A percentile compares a stretch with the other conserved stretches of the same genome.
These are phyloP conservation scores for Simplicillium sp. DNA, from an alignment of 2,329 filamentous ascomycete genomes.

Conservation along the genomic window DNA sequence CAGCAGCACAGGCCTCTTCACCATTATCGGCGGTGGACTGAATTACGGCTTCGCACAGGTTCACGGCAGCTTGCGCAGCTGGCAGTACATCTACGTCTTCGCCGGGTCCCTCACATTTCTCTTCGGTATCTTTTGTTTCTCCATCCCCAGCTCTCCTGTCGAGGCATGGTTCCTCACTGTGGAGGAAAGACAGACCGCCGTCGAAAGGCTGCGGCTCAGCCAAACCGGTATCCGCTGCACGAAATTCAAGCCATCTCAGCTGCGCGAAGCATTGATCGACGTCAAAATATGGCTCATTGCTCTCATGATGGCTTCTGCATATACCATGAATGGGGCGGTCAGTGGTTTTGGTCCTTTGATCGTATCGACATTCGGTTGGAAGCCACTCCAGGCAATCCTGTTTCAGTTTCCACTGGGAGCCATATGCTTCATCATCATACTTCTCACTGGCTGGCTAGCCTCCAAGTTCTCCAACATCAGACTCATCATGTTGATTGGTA, in stretches of 20 bases:
- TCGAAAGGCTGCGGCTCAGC: slow-evolving; percentile 51
- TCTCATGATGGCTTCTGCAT: slow-evolving; percentile 61
- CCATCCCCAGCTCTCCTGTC: slow-evolving; percentile 55
- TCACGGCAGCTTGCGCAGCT: slow-evolving; percentile 41
- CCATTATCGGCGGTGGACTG: slow-evolving; percentile 51
- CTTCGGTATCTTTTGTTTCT: slow-evolving; percentile 56
- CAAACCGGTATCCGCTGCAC: slow-evolving; percentile 56
- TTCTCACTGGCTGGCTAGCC: slow-evolving; percentile 56
- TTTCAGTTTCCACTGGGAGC: slow-evolving; percentile 67
- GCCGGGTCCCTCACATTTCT: slow-evolving; percentile 54
- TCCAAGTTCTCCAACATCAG: slow-evolving; percentile 52
- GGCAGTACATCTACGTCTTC: slow-evolving; percentile 65
- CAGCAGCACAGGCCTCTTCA: slow-evolving; percentile 47
- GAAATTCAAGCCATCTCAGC: slow-evolving; percentile 48
- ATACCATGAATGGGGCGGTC: slow-evolving; percentile 64
- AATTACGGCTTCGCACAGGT: slow-evolving; percentile 64
- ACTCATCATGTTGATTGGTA: slow-evolving; percentile 53
- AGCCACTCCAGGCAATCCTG: slow-evolving; percentile 54
- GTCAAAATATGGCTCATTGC: slow-evolving; percentile 54
- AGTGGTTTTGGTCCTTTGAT: slow-evolving; percentile 64
- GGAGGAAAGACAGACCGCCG: slow-evolving; percentile 53
- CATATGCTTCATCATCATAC: slow-evolving; percentile 57
- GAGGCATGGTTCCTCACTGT: slow-evolving; percentile 59
- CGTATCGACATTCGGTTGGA: slow-evolving; percentile 61
- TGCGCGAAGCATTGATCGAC: slow-evolving; percentile 49